Evolutionary conservation across 177 flowering plant species (phyloP).

Genomic region (Tripterygium wilfordii): DNA sequence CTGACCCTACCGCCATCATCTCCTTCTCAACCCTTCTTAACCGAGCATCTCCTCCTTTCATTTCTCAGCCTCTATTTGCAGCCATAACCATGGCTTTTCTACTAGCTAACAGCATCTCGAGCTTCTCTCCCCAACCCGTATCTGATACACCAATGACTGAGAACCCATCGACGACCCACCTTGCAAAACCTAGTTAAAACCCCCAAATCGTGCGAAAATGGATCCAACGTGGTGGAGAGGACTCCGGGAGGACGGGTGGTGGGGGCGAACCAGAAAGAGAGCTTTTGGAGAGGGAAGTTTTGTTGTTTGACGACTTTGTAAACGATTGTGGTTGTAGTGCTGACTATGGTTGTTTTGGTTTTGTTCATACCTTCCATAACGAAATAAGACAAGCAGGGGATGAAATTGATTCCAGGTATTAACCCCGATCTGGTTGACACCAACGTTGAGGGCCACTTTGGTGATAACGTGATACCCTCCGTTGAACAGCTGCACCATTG

Average conservation of each 20-base stretch:
- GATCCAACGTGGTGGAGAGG: constrained; percentile 13
- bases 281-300: constrained; percentile 31
- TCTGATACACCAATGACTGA: constrained; percentile 50
- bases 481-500: constrained; percentile 59
- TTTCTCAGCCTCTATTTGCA: no score
- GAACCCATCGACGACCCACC: constrained; percentile 21
- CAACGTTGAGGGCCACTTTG: constrained; percentile 82
- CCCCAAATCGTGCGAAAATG: constrained; percentile 13
- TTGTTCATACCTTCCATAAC: constrained; percentile 41
- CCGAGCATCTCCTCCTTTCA: no score
- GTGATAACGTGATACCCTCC: constrained; percentile 93
- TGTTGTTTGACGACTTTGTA: constrained; percentile 15
- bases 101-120: constrained; percentile 38
- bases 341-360: constrained; percentile 4
- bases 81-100: constrained; percentile 52
- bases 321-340: constrained; percentile 1
- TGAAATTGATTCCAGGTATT: no score
- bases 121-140: constrained; percentile 51
- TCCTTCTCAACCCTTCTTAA: no score
- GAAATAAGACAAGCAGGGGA: constrained; percentile 12
- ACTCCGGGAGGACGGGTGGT: constrained; percentile 77
- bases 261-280: constrained; percentile 67
- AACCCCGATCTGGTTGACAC: constrained; percentile 84
- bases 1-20: no score
- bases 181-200: constrained; percentile 17